Base-by-base conservation (phyloP, 441 rosid genomes). In the Biscutella laevigata region DNA sequence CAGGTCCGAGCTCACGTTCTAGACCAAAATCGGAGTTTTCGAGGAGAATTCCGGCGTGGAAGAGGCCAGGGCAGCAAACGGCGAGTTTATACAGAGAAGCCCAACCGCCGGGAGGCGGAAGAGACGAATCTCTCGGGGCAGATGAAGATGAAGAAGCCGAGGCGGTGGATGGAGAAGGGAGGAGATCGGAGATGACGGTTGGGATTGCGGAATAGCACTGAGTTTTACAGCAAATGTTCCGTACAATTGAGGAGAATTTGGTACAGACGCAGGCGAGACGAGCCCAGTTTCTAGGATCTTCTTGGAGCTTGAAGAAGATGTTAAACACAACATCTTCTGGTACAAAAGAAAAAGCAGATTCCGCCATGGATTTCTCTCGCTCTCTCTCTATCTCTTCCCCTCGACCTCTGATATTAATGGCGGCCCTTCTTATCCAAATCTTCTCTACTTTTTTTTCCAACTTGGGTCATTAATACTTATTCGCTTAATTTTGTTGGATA, bases 1-100 rank as follows among this genome's bases (percentile, higher is more conserved):
- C 86, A 7, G 89, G 89, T 47, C 95, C 98, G 35, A 91, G 74
- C 54, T 91, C 96, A 32, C 88, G 95, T 39, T 88, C 88, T 36
- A 88, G 73, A 53, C 96, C 98, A 63, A 92, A 92, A 69, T 92
- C 95, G 27, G 98, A 83, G 78, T 86, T 75, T 33, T 92, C 95
- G 2, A 91, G 88, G 58, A 88, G 87, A 53, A 88, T 74, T 38
- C 98, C 98, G 13, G 95, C 68, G 75, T 81, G 95, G 73, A 50
- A 72, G 61, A 79, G 86, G 25, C 96, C 98, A 6, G 95, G 96
- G 60, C 96, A 91, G 69, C 91, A 91, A 43, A 91, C 86, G 48
- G 89, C 66, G 45, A 91, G 86, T 73, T 80, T 91, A 66, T 68
- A 62, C 36, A 91, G 94, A 53, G 95, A 70, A 24, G 80, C 66